Evolutionary conservation across 208 protist genomes (phyloP).

Genomic region (Acanthamoeba lenticulata): DNA sequence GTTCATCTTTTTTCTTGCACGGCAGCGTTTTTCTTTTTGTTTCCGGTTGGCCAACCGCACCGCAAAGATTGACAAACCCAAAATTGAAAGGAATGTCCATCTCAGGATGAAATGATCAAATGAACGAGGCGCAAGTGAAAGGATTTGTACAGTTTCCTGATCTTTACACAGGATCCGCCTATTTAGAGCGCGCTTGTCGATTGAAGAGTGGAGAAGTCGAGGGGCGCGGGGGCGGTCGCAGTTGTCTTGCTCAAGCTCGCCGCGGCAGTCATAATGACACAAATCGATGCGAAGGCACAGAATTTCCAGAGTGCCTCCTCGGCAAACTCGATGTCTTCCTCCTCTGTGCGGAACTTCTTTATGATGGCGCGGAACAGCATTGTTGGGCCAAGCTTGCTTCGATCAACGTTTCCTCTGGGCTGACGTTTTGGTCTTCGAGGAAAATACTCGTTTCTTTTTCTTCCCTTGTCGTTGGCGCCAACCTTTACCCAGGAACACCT

Average conservation of each 20-base stretch:
- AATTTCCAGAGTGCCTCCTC: conserved; percentile 66
- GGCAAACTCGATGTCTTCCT: conserved; percentile 48
- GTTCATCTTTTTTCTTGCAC: background rate
- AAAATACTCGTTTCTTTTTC: background rate
- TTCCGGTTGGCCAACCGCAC: no score
- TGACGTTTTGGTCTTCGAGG: no score
- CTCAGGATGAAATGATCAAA: no score
- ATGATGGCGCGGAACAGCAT: conserved; percentile 64
- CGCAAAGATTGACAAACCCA: no score
- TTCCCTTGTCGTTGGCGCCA: background rate
- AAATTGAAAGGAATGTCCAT: no score
- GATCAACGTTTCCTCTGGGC: background rate
- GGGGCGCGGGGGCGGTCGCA: background rate
- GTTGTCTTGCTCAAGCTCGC: conserved; percentile 29
- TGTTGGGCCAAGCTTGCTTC: background rate
- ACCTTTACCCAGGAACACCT: background rate
- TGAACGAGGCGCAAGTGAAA: no score
- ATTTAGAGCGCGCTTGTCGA: background rate
- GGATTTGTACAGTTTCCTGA: no score
- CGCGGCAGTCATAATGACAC: conserved; percentile 49
- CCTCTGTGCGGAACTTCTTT: conserved; percentile 68
- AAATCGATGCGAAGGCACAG: conserved; percentile 55
- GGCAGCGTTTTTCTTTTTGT: no score
- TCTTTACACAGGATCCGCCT: no score
- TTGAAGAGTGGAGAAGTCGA: background rate